These are phyloP conservation scores for Quercus mongolica DNA, from an alignment of 306 rosid genomes.

Conservation along the genomic window DNA sequence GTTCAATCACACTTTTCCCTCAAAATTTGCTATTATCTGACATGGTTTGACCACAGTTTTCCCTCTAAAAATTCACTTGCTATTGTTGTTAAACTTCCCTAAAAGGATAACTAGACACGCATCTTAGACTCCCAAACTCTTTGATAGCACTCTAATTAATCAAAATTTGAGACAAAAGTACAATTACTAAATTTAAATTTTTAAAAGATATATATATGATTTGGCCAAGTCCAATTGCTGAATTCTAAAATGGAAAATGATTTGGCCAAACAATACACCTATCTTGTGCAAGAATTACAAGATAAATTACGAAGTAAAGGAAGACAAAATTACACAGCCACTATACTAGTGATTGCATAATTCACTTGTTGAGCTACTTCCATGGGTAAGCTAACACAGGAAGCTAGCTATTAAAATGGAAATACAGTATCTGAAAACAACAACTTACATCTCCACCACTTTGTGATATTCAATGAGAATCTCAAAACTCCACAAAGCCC, in stretches of 20 bases:
- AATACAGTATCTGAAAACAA: conserved; percentile 2
- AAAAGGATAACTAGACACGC: background rate
- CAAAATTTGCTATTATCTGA: background rate
- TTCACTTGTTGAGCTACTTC: background rate
- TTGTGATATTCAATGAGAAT: conserved; percentile 2
- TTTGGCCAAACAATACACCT: background rate
- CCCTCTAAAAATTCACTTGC: background rate
- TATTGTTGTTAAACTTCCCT: background rate
- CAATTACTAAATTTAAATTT: background rate
- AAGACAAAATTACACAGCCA: background rate
- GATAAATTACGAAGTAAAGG: background rate
- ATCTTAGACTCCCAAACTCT: background rate
- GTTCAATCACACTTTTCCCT: background rate
- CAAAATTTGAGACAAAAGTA: background rate
- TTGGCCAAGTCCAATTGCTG: background rate
- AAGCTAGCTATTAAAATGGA: background rate
- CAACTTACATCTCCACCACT: background rate
- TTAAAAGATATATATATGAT: too few species aligned
- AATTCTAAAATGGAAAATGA: background rate
- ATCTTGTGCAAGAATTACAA: background rate
- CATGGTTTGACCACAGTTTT: background rate
- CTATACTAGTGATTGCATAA: background rate
- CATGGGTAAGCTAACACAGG: background rate
- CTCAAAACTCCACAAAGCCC: conserved; percentile 10
- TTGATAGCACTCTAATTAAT: background rate